phyloP scores from a whole-genome alignment of 1,284 basidiomycete species.

The Pseudozyma hubeiensis region DNA sequence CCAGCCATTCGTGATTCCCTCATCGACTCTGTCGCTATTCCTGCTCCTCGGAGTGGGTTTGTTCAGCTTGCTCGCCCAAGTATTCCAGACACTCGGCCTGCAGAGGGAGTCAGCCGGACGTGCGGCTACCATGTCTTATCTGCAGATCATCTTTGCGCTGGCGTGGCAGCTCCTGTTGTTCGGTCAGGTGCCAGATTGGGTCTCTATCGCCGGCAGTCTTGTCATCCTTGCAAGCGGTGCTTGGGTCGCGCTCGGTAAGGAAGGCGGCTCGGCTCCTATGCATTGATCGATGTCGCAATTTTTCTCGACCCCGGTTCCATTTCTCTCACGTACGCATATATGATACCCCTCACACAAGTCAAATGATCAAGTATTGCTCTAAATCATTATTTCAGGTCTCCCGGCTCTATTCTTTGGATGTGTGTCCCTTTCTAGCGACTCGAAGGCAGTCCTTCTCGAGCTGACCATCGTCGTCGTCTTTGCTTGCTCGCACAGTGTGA shows the following conservation, averaged over 20 bases:
- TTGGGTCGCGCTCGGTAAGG: constrained; percentile 39
- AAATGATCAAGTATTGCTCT: not conserved
- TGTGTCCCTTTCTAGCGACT: constrained; percentile 55
- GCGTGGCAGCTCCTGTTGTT: constrained; percentile 43
- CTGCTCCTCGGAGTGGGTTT: constrained; percentile 45
- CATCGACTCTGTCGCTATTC: constrained; percentile 20
- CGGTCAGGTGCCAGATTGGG: constrained; percentile 28
- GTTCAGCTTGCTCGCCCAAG: constrained; percentile 51
- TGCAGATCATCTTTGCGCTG: constrained; percentile 47
- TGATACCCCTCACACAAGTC: constrained; percentile 10
- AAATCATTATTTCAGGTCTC: too few relatives aligned
- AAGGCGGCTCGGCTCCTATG: constrained; percentile 25
- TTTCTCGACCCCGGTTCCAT: too few relatives aligned
- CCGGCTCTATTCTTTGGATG: constrained; percentile 5
- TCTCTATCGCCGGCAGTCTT: constrained; percentile 37
- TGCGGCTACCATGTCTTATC: constrained; percentile 51
- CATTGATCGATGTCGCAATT: constrained; percentile 5
- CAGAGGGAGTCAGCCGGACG: constrained; percentile 53
- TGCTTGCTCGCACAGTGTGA: constrained; percentile 73
- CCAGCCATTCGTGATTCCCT: constrained; percentile 44
- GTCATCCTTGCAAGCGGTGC: constrained; percentile 44
- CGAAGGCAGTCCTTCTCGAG: constrained; percentile 56
- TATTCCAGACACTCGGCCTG: constrained; percentile 53
- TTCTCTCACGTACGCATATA: constrained; percentile 8
- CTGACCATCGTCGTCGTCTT: constrained; percentile 15